Conservation (phyloP, 345 rosid species). For the Erucastrum elatum region DNA sequence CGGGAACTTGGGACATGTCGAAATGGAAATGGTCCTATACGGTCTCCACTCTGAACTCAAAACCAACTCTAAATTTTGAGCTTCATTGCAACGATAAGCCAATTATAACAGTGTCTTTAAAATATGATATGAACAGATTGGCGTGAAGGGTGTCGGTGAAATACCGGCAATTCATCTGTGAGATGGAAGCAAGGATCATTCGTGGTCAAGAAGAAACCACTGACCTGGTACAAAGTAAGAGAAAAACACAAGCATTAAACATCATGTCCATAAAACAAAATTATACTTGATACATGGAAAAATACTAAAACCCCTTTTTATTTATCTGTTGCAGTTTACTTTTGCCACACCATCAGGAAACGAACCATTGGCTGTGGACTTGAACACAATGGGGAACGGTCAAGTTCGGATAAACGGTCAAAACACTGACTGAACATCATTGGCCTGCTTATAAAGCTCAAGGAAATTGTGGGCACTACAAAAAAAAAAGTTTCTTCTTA, state of each 20-base stretch:
- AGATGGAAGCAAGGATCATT: constrained; percentile 71
- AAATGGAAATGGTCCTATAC: no score
- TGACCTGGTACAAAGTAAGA: constrained; percentile 86
- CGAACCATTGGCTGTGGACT: constrained; percentile 79
- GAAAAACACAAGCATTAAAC: not conserved
- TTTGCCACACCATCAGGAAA: constrained; percentile 62
- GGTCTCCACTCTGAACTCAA: no score
- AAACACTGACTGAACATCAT: constrained; percentile 71
- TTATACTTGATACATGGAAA: not conserved
- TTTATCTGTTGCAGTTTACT: constrained; percentile 46
- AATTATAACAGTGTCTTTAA: no score
- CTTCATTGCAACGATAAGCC: no score
- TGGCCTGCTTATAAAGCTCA: constrained; percentile 71
- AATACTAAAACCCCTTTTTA: not conserved
- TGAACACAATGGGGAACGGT: constrained; percentile 78
- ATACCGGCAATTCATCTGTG: constrained; percentile 63
- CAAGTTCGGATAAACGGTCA: constrained; percentile 82
- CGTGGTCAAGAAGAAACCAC: constrained; percentile 62
- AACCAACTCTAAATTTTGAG: no score
- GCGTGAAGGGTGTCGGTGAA: constrained; percentile 13
- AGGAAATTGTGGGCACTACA: constrained; percentile 67
- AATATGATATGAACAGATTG: no score
- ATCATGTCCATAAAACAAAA: not conserved
- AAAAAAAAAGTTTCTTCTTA: not conserved
- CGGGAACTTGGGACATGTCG: no score